phyloP scores from a whole-genome alignment of 2,329 filamentous ascomycete genomes.

The Sclerotiophoma versabilis region DNA sequence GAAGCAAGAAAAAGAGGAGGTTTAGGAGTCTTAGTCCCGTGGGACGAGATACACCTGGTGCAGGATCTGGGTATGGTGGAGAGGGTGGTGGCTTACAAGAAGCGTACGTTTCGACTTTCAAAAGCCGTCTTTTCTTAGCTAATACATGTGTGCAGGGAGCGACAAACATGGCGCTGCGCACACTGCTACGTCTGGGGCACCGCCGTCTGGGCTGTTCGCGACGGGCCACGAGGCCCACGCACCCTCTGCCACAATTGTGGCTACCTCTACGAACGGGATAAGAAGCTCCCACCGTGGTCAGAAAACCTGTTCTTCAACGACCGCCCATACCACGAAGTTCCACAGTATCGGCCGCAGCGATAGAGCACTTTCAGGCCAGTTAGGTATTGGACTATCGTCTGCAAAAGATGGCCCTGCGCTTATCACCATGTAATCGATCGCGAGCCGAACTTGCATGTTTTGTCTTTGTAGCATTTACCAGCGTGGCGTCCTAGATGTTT shows the following conservation, averaged over 20 bases:
- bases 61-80: slow-evolving; percentile 71
- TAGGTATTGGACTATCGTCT: neutral
- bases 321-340: slow-evolving; percentile 39
- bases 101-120: slow-evolving; percentile 35
- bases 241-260: slow-evolving; percentile 94
- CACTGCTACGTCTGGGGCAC: slow-evolving; percentile 90
- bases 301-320: slow-evolving; percentile 69
- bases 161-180: slow-evolving; percentile 82
- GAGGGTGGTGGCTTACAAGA: slow-evolving; percentile 65
- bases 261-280: slow-evolving; percentile 85
- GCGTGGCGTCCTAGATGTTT: slow-evolving; percentile 20
- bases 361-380: neutral
- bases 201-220: slow-evolving; percentile 92
- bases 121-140: slow-evolving; percentile 13
- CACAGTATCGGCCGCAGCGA: slow-evolving; percentile 29
- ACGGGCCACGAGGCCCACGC: slow-evolving; percentile 84
- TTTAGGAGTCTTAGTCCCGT: slow-evolving; percentile 88
- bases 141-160: slow-evolving; percentile 62
- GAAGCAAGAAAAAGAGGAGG: slow-evolving; percentile 92
- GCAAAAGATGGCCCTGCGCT: neutral
- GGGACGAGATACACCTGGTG: slow-evolving; percentile 83
- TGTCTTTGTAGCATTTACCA: slow-evolving; percentile 26
- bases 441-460: slow-evolving; percentile 1
- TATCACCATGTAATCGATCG: neutral
- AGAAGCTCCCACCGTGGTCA: slow-evolving; percentile 79